phyloP scores from a whole-genome alignment of 192 early-diverging fungal species.

The Chytriomyces sp. region DNA sequence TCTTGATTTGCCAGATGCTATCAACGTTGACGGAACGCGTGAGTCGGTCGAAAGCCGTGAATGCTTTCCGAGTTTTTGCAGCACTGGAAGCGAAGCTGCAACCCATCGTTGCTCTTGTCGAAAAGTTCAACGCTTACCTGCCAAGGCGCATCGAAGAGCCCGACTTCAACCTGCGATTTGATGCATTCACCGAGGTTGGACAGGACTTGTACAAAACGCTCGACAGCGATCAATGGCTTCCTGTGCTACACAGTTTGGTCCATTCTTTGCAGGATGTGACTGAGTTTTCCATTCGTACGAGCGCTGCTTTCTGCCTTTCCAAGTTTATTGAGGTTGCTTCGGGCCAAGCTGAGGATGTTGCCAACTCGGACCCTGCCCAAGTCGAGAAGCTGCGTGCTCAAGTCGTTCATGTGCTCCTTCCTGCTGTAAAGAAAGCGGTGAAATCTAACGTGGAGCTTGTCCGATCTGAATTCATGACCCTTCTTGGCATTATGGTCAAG shows the following conservation, averaged over 20 bases:
- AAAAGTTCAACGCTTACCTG: constrained; percentile 83
- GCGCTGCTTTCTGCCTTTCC: constrained; percentile 73
- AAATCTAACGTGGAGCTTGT: constrained; percentile 57
- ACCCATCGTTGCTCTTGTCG: constrained; percentile 61
- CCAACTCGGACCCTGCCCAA: background rate
- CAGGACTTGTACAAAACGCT: constrained; percentile 70
- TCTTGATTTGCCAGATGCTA: constrained; percentile 73
- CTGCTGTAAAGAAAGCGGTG: constrained; percentile 74
- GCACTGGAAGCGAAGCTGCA: constrained; percentile 59
- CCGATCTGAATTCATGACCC: constrained; percentile 71
- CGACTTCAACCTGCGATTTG: constrained; percentile 83
- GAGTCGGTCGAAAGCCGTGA: constrained; percentile 66
- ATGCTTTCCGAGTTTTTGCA: constrained; percentile 70
- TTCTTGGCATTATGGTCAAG: constrained; percentile 69
- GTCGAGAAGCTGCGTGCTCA: constrained; percentile 15
- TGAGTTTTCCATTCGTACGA: constrained; percentile 87
- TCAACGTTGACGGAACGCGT: constrained; percentile 64
- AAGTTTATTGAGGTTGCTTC: constrained; percentile 70
- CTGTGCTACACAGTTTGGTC: constrained; percentile 86
- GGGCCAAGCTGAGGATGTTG: constrained; percentile 38
- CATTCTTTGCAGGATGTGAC: constrained; percentile 81
- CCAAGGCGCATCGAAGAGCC: constrained; percentile 77
- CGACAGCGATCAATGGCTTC: constrained; percentile 80
- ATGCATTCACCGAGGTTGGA: constrained; percentile 72
- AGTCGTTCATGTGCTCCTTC: constrained; percentile 67